phyloP scores from a whole-genome alignment of 345 rosid species.

The Eucalyptus guilfoylei region DNA sequence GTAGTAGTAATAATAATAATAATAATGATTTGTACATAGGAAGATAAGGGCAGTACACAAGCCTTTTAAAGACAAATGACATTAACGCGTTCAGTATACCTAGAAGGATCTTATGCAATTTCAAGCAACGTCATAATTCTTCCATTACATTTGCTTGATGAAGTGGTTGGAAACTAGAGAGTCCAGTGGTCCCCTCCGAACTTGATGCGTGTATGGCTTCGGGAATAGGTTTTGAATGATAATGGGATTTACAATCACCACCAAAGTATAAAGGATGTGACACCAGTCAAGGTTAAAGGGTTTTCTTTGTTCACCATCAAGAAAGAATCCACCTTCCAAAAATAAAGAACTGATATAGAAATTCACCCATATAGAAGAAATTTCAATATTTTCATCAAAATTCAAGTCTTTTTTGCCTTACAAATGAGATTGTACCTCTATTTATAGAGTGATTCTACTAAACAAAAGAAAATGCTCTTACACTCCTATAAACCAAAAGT shows the following conservation, averaged over 20 bases:
- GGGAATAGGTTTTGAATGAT: background rate
- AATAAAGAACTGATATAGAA: background rate
- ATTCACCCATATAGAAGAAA: background rate
- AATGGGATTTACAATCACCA: background rate
- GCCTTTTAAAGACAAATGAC: background rate
- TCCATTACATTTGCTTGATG: background rate
- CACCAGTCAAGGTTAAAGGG: background rate
- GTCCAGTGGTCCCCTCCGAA: background rate
- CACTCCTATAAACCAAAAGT: background rate
- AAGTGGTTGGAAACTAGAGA: background rate
- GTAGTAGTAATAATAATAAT: rapidly evolving
- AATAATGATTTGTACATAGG: too few relatives aligned
- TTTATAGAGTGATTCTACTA: background rate
- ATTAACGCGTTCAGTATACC: background rate
- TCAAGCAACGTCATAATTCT: background rate
- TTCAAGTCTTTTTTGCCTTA: background rate
- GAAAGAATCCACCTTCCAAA: background rate
- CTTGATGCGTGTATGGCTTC: background rate
- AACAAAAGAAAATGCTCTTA: background rate
- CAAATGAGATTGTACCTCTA: background rate
- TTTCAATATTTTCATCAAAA: background rate
- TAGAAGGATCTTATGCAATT: background rate
- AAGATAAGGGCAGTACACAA: too few relatives aligned
- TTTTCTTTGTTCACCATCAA: background rate
- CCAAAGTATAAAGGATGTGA: background rate